Evolutionary conservation across 2,329 filamentous ascomycete genomes (phyloP).

Genomic region (Ceratocystis huliohia): DNA sequence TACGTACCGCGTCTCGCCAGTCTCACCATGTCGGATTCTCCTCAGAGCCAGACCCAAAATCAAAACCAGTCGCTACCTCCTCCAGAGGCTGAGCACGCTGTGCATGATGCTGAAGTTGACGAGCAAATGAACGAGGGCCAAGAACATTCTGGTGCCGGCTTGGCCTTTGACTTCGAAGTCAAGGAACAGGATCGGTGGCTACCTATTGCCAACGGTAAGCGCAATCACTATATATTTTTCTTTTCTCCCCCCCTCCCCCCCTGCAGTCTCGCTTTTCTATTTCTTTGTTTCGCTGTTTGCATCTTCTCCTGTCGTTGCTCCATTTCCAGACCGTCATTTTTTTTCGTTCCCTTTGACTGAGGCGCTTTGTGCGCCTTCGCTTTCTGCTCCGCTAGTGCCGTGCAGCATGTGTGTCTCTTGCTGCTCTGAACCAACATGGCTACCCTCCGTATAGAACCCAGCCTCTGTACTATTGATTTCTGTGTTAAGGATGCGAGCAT

Average conservation of each 20-base stretch:
- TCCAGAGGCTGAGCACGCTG: conserved; percentile 88
- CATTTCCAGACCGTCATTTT: conserved; percentile 23
- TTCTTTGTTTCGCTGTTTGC: conserved; percentile 25
- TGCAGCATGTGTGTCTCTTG: background rate
- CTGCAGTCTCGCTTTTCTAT: too few species aligned
- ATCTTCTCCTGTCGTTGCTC: background rate
- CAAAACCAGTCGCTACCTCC: conserved; percentile 36
- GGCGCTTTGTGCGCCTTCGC: background rate
- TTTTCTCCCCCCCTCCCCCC: too few species aligned
- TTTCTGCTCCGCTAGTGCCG: background rate
- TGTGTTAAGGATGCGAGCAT: background rate
- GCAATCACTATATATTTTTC: too few species aligned
- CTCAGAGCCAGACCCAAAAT: conserved; percentile 53
- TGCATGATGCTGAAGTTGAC: conserved; percentile 75
- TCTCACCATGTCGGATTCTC: conserved; percentile 61
- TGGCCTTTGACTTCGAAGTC: conserved; percentile 89
- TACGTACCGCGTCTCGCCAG: background rate
- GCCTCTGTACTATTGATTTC: background rate
- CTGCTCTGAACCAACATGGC: background rate
- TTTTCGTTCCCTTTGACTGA: background rate
- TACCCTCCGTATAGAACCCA: background rate
- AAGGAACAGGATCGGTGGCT: conserved; percentile 99
- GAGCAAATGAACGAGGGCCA: conserved; percentile 82
- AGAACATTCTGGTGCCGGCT: conserved; percentile 62
- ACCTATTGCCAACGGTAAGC: conserved; percentile 99